phyloP scores from a whole-genome alignment of 257 asterid genomes.

The Verbascum thapsus region DNA sequence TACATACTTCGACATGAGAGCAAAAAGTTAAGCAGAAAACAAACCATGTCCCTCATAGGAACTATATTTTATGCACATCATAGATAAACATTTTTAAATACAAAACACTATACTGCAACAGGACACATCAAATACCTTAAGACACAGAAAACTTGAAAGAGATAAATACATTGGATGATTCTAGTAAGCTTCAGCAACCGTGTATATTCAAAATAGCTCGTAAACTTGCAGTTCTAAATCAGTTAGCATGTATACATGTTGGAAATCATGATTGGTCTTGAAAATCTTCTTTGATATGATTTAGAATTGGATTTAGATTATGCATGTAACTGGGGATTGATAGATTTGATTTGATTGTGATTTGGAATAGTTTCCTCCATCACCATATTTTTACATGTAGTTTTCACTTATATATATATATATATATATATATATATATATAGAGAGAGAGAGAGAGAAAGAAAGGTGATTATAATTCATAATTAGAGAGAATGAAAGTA shows the following conservation, averaged over 20 bases:
- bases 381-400: too few relatives aligned
- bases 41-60: not conserved
- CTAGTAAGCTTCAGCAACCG: not conserved
- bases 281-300: not conserved
- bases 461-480: too few relatives aligned
- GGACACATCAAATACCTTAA: conserved; percentile 14
- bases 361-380: too few relatives aligned
- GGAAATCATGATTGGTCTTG: conserved; percentile 2
- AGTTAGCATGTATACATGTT: not conserved
- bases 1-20: not conserved
- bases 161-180: not conserved
- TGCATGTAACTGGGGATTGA: too few relatives aligned
- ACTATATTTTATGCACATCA: not conserved
- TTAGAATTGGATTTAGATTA: too few relatives aligned
- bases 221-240: conserved; percentile 5
- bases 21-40: not conserved
- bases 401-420: too few relatives aligned
- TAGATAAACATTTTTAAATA: not conserved
- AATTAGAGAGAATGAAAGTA: too few relatives aligned
- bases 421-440: too few relatives aligned
- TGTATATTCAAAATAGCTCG: conserved; percentile 14
- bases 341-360: too few relatives aligned
- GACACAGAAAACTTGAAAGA: too few relatives aligned
- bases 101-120: not conserved
- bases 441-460: too few relatives aligned